Percentiles rank a stretch among this genome's conserved stretches.
These are phyloP conservation scores for Fusarium citri DNA, from an alignment of 2,329 filamentous ascomycete genomes.

Conservation along the genomic window DNA sequence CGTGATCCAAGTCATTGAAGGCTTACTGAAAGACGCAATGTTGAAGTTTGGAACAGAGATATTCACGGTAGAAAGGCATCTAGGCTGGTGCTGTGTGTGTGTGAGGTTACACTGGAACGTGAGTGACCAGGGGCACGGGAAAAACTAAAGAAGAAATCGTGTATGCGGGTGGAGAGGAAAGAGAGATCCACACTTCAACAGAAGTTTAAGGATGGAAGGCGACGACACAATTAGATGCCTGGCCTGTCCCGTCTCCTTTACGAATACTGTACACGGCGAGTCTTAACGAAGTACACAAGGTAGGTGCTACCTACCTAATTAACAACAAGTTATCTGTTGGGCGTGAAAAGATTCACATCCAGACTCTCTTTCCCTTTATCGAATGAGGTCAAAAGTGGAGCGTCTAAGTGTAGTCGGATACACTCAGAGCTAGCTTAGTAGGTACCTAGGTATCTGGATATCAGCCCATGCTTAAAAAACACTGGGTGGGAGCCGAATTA, in stretches of 20 bases:
- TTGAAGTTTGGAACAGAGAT: neutral
- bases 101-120: constrained; percentile 34
- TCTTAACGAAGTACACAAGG: neutral
- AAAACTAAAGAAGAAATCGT: constrained; percentile 45
- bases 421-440: no score
- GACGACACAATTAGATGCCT: neutral
- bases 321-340: neutral
- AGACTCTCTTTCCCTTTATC: constrained; percentile 16
- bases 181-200: constrained; percentile 24
- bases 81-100: constrained; percentile 26
- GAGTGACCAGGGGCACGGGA: constrained; percentile 36
- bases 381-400: constrained; percentile 37
- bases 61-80: neutral
- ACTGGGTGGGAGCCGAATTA: constrained; percentile 5
- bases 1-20: constrained; percentile 19
- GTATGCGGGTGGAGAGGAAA: constrained; percentile 40
- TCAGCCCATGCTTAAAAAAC: constrained; percentile 7
- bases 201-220: constrained; percentile 5
- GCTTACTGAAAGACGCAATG: constrained; percentile 7
- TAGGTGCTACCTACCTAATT: neutral
- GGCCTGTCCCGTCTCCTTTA: neutral
- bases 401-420: neutral
- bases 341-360: constrained; percentile 29
- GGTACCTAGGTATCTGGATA: neutral
- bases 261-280: neutral